Evolutionary conservation across 1,139 yeast genomes (phyloP), one percentile per base, ranked within the genome.

Genomic region (Hansenula anomala): DNA sequence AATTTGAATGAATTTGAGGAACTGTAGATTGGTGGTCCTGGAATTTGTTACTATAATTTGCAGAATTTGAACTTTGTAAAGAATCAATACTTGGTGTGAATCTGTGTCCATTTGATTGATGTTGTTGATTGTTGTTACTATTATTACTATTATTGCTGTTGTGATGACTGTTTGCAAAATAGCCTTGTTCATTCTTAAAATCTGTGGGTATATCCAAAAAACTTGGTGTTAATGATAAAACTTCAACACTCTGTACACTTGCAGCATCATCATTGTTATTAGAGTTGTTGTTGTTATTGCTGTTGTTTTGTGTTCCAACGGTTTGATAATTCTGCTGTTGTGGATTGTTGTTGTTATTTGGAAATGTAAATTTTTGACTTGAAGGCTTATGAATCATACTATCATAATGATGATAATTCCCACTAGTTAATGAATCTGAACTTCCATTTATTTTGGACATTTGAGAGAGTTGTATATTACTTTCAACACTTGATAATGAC

Each of bases 141-240:
- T 29, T 23, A 22, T n/a, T 14, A 13, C 22, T 15, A 15, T 11
- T 23, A 20, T 16, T 14, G 9, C 20, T 19, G 18, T 16, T 14
- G 9, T 20, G 13, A 16, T 30, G 30, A 26, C 30, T 26, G 14
- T 27, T 27, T 18, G 15, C 13, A 16, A 37, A 29, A 20, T 29
- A 29, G 5, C 31, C 33, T 4, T 26, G 28, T 6, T 37, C 40
- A 30, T 38, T 35, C 14, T 37, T 19, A 14, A 17, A 32, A 22
- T 36, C 31, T 13, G 31, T 34, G 25, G 61, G 62, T 28, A 59
- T 57, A 43, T 64, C 69, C 58, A 61, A 55, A 36, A 63, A 63
- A 33, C 64, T 58, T 13, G 69, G 67, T 3, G 66, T 63, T 28
- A 64, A 36, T 0, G 67, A 60, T 12, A 63, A 38, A 3, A 61